Evolutionary conservation across 257 asterid genomes (phyloP).

Genomic region (Capsicum rhomboideum): DNA sequence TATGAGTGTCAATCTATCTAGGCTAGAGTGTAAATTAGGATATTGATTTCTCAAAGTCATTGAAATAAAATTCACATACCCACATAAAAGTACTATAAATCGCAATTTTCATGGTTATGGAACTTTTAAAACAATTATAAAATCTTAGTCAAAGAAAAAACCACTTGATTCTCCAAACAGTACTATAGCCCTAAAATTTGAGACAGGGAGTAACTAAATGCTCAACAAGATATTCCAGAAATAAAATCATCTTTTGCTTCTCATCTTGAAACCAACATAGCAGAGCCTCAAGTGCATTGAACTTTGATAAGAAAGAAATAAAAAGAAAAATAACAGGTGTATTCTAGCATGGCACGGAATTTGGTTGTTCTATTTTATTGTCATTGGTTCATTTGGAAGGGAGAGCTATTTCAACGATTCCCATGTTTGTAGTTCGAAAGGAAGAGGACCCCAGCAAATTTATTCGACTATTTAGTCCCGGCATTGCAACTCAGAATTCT

Average conservation of each 20-base stretch:
- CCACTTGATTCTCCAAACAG: neutral
- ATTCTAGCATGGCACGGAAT: neutral
- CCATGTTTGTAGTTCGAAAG: too few species aligned
- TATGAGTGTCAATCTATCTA: neutral
- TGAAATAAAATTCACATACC: neutral
- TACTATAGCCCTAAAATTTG: neutral
- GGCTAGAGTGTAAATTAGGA: neutral
- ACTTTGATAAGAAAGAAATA: neutral
- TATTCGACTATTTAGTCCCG: neutral
- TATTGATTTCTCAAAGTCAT: neutral
- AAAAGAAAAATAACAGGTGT: neutral
- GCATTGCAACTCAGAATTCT: neutral
- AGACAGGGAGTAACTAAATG: neutral
- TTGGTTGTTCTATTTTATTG: neutral
- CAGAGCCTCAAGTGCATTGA: neutral
- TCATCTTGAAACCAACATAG: neutral
- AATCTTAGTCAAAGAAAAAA: neutral
- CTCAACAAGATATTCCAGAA: neutral
- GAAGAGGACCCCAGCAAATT: too few species aligned
- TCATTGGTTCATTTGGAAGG: neutral
- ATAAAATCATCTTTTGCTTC: neutral
- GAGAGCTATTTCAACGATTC: too few species aligned
- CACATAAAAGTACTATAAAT: neutral
- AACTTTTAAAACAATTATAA: neutral
- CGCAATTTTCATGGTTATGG: neutral